Evolutionary conservation across 1,284 basidiomycete genomes (phyloP), one percentile per base, ranked within the genome.

Genomic region (Ustilago curta): DNA sequence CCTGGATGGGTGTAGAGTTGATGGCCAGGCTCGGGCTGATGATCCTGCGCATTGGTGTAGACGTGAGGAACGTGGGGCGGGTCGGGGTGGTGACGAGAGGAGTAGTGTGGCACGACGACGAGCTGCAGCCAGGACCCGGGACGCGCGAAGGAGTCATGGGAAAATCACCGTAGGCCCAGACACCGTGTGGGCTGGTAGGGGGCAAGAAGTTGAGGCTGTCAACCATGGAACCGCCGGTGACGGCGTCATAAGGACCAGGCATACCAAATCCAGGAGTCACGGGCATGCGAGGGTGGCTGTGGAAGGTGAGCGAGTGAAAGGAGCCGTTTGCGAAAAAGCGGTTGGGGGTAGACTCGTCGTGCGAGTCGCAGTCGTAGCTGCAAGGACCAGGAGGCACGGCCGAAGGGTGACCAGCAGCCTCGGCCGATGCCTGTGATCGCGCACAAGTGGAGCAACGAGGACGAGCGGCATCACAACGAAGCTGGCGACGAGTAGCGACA

Each of bases 301-400:
- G 72, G 67, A 75, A 75, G 54, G 72, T 75, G 57, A 75, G 72
- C 45, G 72, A 69, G 60, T 75, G 72, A 60, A 75, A 70, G 29
- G 72, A 70, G 25, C 72, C 72, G 58, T 75, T 75, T 49, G 67
- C 49, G 29, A 75, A 70, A 64, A 75, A 75, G 49, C 72, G 67
- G 57, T 70, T 70, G 44, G 59, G 63, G 18, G 40, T 50, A 23
- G 72, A 64, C 67, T 75, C 67, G 16, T 75, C 72, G 55, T 57
- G 55, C 63, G 62, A 64, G 57, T 70, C 72, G 40, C 63, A 66
- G 55, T 75, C 72, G 54, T 75, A 75, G 63, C 56, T 56, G 55
- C 72, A 75, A 53, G 59, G 54, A 37, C 67, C 72, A 49, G 67
- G 63, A 42, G 72, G 72, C 25, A 75, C 72, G 23, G 72, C 72